Percentiles rank a stretch among this genome's conserved stretches.
phyloP scores from a whole-genome alignment of 202 grass and related monocot species.

The Musa balbisiana region DNA sequence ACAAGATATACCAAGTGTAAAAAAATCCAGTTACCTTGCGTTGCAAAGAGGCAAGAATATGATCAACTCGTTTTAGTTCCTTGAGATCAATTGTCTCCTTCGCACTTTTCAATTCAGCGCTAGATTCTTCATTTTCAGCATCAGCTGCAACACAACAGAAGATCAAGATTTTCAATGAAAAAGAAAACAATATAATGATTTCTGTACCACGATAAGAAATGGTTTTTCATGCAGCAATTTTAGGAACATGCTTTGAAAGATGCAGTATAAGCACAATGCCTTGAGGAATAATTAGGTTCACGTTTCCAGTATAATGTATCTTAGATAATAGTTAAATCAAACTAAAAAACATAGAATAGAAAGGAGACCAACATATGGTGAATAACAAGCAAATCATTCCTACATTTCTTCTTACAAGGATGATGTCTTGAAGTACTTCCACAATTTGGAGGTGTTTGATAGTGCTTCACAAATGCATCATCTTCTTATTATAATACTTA shows the following conservation, averaged over 20 bases:
- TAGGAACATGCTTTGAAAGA: background rate
- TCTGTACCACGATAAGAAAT: background rate
- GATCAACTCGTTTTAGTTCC: slow-evolving; percentile 86
- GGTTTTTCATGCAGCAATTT: background rate
- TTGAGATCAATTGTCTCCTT: slow-evolving; percentile 88
- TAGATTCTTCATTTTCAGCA: slow-evolving; percentile 48
- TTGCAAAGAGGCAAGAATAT: slow-evolving; percentile 66
- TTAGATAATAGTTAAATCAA: background rate
- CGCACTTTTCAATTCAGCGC: slow-evolving; percentile 52
- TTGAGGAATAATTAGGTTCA: background rate
- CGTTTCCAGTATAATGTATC: background rate
- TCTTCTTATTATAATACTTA: background rate
- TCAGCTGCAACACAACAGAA: slow-evolving; percentile 44
- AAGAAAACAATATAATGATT: slow-evolving; percentile 2
- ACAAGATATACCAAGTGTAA: background rate
- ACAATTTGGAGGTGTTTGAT: too few species aligned
- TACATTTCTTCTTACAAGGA: background rate
- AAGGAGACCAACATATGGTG: background rate
- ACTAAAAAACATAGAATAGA: background rate
- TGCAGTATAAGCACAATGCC: background rate
- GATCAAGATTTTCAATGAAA: slow-evolving; percentile 6
- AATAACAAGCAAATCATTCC: background rate
- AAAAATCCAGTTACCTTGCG: slow-evolving; percentile 50
- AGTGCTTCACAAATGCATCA: too few species aligned
- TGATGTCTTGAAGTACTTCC: too few species aligned